Conservation (phyloP, 257 asterid genomes). For the Perilla frutescens region DNA sequence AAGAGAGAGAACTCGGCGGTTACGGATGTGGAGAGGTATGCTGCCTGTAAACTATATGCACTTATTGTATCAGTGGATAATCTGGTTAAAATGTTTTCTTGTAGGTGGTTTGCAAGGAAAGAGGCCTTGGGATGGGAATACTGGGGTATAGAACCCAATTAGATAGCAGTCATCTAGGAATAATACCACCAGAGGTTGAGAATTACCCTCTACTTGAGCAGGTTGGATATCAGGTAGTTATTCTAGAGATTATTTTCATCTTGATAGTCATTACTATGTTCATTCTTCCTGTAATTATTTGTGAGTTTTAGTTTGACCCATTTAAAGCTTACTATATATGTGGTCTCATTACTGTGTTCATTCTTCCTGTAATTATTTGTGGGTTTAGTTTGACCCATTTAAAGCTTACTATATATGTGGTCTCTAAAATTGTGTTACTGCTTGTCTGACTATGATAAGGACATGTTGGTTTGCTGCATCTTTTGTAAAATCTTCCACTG, state of each 20-base stretch:
- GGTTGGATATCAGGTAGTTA: constrained; percentile 57
- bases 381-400: not conserved
- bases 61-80: constrained; percentile 27
- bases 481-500: not conserved
- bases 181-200: constrained; percentile 52
- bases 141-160: constrained; percentile 60
- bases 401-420: not conserved
- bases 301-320: not conserved
- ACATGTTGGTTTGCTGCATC: not conserved
- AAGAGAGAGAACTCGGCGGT: constrained; percentile 94
- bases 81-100: constrained; percentile 30
- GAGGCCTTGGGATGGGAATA: constrained; percentile 92
- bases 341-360: not conserved
- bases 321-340: not conserved
- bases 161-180: constrained; percentile 47
- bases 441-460: constrained; percentile 8
- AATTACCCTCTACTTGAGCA: constrained; percentile 55
- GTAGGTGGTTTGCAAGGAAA: constrained; percentile 95
- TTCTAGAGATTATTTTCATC: constrained; percentile 16
- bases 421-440: not conserved
- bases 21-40: constrained; percentile 97
- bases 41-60: constrained; percentile 21
- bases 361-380: constrained; percentile 14
- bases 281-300: constrained; percentile 17
- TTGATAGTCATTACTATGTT: not conserved